Base-by-base conservation (phyloP, 768 basidiomycete species). In the Trametes gibbosa region DNA sequence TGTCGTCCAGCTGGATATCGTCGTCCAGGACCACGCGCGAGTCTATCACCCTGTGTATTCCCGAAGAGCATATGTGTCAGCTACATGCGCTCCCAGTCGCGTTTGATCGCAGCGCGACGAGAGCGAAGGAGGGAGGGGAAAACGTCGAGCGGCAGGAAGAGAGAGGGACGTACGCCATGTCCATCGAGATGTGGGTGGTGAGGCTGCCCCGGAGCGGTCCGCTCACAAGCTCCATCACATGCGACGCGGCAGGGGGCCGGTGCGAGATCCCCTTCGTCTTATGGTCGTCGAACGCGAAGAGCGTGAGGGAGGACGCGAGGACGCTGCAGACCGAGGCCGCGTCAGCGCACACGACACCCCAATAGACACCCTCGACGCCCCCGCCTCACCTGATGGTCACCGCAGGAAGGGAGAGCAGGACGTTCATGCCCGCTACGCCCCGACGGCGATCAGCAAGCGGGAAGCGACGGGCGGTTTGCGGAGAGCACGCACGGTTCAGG, bases 401-500 rank as follows among this genome's bases (percentile, higher is more conserved):
- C 21, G 57, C 57, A 5, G 41, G 50, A 0, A 46, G 27, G 19
- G 50, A 58, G 27, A 58, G 40, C 34, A 58, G 43, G 3, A 52
- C 42, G 35, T 51, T 50, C 57, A 58, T 58, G 5, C 32, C 57
- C 2, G 47, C 57, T 58, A 14, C 21, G 24, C 13, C 12, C 12
- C 14, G 4, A 24, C 13, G n/a, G 39, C 19, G 3, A n/a, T 24
- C n/a, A n/a, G n/a, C n/a, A n/a, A n/a, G n/a, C n/a, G n/a, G n/a
- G n/a, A n/a, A n/a, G n/a, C n/a, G n/a, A n/a, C n/a, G n/a, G n/a
- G n/a, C n/a, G n/a, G n/a, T n/a, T n/a, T n/a, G n/a, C n/a, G n/a
- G n/a, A 14, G 45, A 17, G 6, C 7, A 53, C 61, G 34, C 23
- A 62, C 61, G 10, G 34, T 58, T 62, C 27, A 62, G 61, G 21